phyloP scores from a whole-genome alignment of 1,139 yeast genomes.

The Sugiyamaella neomexicana region DNA sequence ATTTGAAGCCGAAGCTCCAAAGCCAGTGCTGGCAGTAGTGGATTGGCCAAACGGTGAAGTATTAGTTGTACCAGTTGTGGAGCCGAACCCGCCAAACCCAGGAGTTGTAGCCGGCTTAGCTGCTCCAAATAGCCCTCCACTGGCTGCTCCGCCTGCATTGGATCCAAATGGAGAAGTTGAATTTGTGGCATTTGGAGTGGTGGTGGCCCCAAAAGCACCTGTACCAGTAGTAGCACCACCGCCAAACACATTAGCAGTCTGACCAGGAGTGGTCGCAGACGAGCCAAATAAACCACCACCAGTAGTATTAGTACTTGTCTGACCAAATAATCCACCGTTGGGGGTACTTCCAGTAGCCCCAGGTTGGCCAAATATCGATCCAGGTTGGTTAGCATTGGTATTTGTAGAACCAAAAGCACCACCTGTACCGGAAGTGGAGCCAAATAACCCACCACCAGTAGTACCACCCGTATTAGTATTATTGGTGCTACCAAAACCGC shows the following conservation, averaged over 20 bases:
- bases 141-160: conserved; percentile 16
- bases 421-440: conserved; percentile 19
- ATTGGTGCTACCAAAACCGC: conserved; percentile 40
- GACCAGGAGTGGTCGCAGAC: conserved; percentile 19
- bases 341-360: background rate
- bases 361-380: conserved; percentile 18
- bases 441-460: conserved; percentile 15
- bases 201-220: conserved; percentile 35
- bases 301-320: conserved; percentile 24
- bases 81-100: conserved; percentile 43
- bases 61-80: conserved; percentile 38
- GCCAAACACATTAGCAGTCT: conserved; percentile 27
- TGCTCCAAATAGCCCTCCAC: conserved; percentile 25
- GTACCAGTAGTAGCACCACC: conserved; percentile 16
- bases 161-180: conserved; percentile 34
- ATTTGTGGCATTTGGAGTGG: conserved; percentile 28
- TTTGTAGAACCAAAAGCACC: conserved; percentile 27
- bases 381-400: conserved; percentile 14
- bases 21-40: conserved; percentile 21
- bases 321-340: conserved; percentile 16
- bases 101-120: conserved; percentile 26
- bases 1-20: conserved; percentile 26
- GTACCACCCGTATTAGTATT: conserved; percentile 24
- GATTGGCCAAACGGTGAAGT: conserved; percentile 30
- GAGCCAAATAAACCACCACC: conserved; percentile 43